Conservation (phyloP, 306 rosid species). For the Mimosa bimucronata region DNA sequence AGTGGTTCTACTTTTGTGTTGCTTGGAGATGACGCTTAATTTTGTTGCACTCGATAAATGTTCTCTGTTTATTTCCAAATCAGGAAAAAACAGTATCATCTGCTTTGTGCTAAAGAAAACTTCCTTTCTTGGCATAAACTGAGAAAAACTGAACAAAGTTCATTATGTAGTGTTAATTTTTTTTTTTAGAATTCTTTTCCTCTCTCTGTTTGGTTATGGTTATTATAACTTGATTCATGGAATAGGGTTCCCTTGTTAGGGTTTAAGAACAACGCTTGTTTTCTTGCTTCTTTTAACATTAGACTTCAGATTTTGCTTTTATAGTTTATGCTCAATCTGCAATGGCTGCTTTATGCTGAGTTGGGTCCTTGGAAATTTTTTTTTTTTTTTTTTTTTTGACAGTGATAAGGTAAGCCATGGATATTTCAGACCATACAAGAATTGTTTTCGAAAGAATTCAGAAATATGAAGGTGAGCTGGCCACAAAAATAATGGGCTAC, state of each 20-base stretch:
- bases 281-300: constrained; percentile 1
- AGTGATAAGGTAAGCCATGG: constrained; percentile 59
- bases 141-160: neutral
- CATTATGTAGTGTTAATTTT: neutral
- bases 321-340: constrained; percentile 6
- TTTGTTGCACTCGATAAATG: neutral
- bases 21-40: constrained; percentile 1
- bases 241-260: neutral
- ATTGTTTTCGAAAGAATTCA: constrained; percentile 53
- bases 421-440: constrained; percentile 60
- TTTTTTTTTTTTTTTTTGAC: constrained; percentile 26
- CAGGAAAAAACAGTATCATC: constrained; percentile 5
- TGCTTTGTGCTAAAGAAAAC: neutral
- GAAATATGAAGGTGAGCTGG: constrained; percentile 64
- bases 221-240: constrained; percentile 8
- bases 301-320: neutral
- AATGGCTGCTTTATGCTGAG: constrained; percentile 1
- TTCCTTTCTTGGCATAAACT: constrained; percentile 1
- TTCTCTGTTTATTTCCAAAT: constrained; percentile 25
- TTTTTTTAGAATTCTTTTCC: neutral
- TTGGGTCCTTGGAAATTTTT: neutral
- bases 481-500: constrained; percentile 59
- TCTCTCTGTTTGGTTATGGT: constrained; percentile 11
- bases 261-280: neutral
- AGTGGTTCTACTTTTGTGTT: neutral